Evolutionary conservation across 1,284 basidiomycete species (phyloP).

Genomic region (Crepidotus sp.): DNA sequence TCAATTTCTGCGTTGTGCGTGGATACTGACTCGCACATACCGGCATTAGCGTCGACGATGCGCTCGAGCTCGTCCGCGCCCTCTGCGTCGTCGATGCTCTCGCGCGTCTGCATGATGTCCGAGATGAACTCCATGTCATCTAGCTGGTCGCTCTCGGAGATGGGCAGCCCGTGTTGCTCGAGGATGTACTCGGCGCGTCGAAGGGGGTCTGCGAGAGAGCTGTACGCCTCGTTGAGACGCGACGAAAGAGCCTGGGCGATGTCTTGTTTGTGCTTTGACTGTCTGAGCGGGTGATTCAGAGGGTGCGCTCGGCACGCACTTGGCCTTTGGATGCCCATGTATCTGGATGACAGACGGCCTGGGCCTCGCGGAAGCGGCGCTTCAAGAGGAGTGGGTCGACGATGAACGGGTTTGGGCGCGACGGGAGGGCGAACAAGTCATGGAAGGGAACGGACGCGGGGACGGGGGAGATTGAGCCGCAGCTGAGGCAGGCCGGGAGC

Average conservation of each 20-base stretch:
- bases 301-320: slow-evolving; percentile 30
- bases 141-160: slow-evolving; percentile 68
- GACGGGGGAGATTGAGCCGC: slow-evolving; percentile 54
- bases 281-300: slow-evolving; percentile 13
- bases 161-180: slow-evolving; percentile 46
- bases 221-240: slow-evolving; percentile 70
- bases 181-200: slow-evolving; percentile 68
- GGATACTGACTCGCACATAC: slow-evolving; percentile 33
- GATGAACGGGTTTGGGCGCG: slow-evolving; percentile 56
- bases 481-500: slow-evolving; percentile 61
- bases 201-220: slow-evolving; percentile 55
- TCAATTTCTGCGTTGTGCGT: neutral
- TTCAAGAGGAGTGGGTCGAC: slow-evolving; percentile 49
- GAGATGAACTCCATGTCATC: slow-evolving; percentile 68
- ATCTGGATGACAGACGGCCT: slow-evolving; percentile 76
- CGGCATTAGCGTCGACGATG: slow-evolving; percentile 51
- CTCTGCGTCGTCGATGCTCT: slow-evolving; percentile 66
- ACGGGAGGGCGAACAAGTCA: slow-evolving; percentile 52
- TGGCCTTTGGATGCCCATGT: slow-evolving; percentile 58
- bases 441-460: slow-evolving; percentile 45
- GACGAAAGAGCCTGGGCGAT: slow-evolving; percentile 61
- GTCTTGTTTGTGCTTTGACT: slow-evolving; percentile 44
- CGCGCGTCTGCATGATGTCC: slow-evolving; percentile 77
- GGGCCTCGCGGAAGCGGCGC: slow-evolving; percentile 54
- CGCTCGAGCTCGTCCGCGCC: slow-evolving; percentile 38